These are phyloP conservation scores for Termitomyces sp. DNA, from an alignment of 1,284 basidiomycete species.

Conservation along the genomic window DNA sequence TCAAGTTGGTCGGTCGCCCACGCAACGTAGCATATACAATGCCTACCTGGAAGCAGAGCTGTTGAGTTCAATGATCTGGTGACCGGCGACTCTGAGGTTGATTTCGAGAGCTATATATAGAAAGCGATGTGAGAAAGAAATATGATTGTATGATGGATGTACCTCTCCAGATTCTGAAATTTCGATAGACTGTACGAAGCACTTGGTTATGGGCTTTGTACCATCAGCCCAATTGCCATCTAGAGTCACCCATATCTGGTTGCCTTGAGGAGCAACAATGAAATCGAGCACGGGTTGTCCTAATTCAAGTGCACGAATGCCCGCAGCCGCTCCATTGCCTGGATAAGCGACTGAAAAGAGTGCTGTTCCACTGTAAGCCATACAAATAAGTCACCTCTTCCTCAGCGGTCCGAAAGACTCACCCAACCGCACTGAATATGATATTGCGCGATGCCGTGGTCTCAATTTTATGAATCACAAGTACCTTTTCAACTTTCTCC, in stretches of 20 bases:
- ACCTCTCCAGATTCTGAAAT: slow-evolving; percentile 26
- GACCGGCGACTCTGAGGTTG: slow-evolving; percentile 22
- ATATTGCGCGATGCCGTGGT: slow-evolving; percentile 39
- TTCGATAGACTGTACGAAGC: slow-evolving; percentile 21
- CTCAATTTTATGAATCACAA: slow-evolving; percentile 51
- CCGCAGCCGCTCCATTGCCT: slow-evolving; percentile 19
- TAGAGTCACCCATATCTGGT: slow-evolving; percentile 42
- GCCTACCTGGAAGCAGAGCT: slow-evolving; percentile 34
- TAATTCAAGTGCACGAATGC: slow-evolving; percentile 45
- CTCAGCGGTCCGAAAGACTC: slow-evolving; percentile 16
- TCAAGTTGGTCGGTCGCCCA: slow-evolving; percentile 2
- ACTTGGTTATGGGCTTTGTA: slow-evolving; percentile 8
- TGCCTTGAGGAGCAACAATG: slow-evolving; percentile 29
- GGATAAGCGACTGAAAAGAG: slow-evolving; percentile 50
- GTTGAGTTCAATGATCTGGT: slow-evolving; percentile 36
- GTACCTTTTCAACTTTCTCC: slow-evolving; percentile 29
- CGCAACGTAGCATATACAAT: not conserved
- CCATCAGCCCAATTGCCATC: slow-evolving; percentile 39
- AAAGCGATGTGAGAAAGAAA: not conserved
- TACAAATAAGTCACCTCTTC: not conserved
- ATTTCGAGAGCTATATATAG: slow-evolving; percentile 29
- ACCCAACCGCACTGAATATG: slow-evolving; percentile 70
- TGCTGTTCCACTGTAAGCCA: slow-evolving; percentile 55
- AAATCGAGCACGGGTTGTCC: slow-evolving; percentile 59
- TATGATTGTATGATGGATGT: not conserved